Conservation (phyloP, 495 filamentous ascomycete genomes). For the Penicillium tannophilum region DNA sequence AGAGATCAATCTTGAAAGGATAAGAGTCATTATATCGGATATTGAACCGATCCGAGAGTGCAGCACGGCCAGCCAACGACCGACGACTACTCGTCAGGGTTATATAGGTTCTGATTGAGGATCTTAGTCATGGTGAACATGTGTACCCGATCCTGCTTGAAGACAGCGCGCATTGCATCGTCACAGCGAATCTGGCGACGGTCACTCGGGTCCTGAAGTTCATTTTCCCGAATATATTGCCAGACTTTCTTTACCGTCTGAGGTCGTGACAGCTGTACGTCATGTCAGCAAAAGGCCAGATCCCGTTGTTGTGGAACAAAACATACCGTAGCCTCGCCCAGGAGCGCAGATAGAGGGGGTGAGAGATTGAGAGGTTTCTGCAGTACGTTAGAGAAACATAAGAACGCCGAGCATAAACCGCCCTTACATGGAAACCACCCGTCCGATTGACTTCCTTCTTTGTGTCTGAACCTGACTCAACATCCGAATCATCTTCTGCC, state of each 20-base stretch:
- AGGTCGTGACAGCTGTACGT: slow-evolving; percentile 75
- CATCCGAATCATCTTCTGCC: slow-evolving; percentile 77
- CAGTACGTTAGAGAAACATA: slow-evolving; percentile 10
- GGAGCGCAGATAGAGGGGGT: slow-evolving; percentile 62
- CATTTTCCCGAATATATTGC: slow-evolving; percentile 84
- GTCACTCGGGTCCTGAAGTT: slow-evolving; percentile 88
- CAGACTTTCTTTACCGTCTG: slow-evolving; percentile 95
- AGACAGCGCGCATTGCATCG: slow-evolving; percentile 83
- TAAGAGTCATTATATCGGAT: slow-evolving; percentile 28
- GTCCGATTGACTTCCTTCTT: slow-evolving; percentile 65
- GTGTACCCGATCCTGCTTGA: slow-evolving; percentile 86
- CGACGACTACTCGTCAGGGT: slow-evolving; percentile 56
- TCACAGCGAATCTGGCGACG: slow-evolving; percentile 92
- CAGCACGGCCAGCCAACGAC: neutral
- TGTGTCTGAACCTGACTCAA: slow-evolving; percentile 62
- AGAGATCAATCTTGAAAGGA: slow-evolving; percentile 15
- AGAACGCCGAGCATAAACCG: neutral
- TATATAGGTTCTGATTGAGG: slow-evolving; percentile 67
- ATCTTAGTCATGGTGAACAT: slow-evolving; percentile 99
- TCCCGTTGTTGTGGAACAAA: neutral
- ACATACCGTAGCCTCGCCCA: slow-evolving; percentile 63
- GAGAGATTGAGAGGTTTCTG: slow-evolving; percentile 71
- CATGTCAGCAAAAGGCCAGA: slow-evolving; percentile 13
- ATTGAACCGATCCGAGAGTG: neutral
- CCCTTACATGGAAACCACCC: slow-evolving; percentile 66